These are phyloP conservation scores for Trypanosoma mega DNA, from an alignment of 208 protist species.

Conservation along the genomic window DNA sequence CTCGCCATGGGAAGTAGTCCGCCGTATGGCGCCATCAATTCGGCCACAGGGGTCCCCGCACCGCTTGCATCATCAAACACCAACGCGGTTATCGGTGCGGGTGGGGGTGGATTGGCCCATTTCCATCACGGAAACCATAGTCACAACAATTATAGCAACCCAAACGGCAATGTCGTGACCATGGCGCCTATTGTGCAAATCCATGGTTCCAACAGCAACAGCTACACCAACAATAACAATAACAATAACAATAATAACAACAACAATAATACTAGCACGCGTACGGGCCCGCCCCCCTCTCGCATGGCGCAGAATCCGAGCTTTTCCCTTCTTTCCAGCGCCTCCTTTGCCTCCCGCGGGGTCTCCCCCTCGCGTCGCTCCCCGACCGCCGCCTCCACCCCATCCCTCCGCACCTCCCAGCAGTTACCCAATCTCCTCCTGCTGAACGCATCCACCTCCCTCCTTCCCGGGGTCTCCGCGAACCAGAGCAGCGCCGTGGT, in stretches of 20 bases:
- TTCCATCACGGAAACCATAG: too few species aligned
- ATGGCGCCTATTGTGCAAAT: too few species aligned
- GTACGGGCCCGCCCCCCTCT: too few species aligned
- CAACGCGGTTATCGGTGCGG: too few species aligned
- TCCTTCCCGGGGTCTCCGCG: background rate
- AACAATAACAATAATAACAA: conserved; percentile 9
- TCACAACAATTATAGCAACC: too few species aligned
- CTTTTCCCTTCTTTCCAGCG: conserved; percentile 22
- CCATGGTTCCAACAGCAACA: background rate
- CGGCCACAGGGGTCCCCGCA: too few species aligned
- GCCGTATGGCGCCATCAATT: too few species aligned
- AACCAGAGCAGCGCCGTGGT: conserved; percentile 22
- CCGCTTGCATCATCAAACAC: too few species aligned
- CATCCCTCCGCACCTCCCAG: conserved; percentile 26
- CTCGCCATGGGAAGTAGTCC: conserved; percentile 6
- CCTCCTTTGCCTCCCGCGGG: conserved; percentile 33
- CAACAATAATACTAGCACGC: conserved; percentile 8
- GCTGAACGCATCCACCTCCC: conserved; percentile 6
- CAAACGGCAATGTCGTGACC: too few species aligned
- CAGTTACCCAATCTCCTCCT: conserved; percentile 18
- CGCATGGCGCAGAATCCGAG: conserved; percentile 14
- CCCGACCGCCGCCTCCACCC: conserved; percentile 31
- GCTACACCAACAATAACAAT: background rate
- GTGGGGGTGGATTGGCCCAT: too few species aligned
- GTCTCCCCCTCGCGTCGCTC: conserved; percentile 57